These are phyloP conservation scores for Penicillium manginii DNA, from an alignment of 495 filamentous ascomycete genomes.

Conservation along the genomic window DNA sequence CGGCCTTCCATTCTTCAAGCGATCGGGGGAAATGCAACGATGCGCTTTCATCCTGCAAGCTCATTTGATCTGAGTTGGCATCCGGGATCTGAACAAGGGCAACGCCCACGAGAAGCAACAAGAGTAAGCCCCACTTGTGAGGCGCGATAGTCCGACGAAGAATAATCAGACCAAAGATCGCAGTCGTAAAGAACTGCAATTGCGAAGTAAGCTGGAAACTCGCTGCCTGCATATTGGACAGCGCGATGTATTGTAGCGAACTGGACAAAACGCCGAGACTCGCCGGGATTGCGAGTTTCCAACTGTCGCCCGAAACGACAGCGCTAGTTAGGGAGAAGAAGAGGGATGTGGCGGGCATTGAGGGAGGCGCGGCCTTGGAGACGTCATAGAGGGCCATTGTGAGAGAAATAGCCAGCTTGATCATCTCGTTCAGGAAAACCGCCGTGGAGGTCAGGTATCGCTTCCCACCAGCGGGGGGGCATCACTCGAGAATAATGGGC, in stretches of 20 bases:
- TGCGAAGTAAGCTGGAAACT: conserved; percentile 94
- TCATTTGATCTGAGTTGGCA: conserved; percentile 47
- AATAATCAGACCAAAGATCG: conserved; percentile 82
- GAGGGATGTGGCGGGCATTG: conserved; percentile 76
- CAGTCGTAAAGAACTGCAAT: conserved; percentile 88
- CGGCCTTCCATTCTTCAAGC: conserved; percentile 57
- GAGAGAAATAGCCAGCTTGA: conserved; percentile 85
- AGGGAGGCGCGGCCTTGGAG: conserved; percentile 70
- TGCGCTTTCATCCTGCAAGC: conserved; percentile 52
- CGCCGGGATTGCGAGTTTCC: conserved; percentile 93
- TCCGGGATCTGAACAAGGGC: conserved; percentile 83
- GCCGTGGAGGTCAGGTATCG: conserved; percentile 93
- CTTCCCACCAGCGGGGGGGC: conserved; percentile 75
- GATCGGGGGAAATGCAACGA: conserved; percentile 74
- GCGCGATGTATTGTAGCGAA: conserved; percentile 86
- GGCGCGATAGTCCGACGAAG: conserved; percentile 68
- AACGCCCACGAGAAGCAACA: conserved; percentile 82
- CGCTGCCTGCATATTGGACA: conserved; percentile 88
- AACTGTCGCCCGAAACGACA: conserved; percentile 90
- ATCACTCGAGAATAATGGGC: conserved; percentile 94
- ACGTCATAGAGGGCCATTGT: conserved; percentile 88
- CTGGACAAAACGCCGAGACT: conserved; percentile 89
- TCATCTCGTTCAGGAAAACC: conserved; percentile 89
- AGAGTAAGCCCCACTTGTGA: conserved; percentile 77
- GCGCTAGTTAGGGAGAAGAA: conserved; percentile 77